A percentile compares a stretch with the other conserved stretches of the same genome.
Conservation (phyloP, 495 filamentous ascomycete species). For the Tuber calosporum region DNA sequence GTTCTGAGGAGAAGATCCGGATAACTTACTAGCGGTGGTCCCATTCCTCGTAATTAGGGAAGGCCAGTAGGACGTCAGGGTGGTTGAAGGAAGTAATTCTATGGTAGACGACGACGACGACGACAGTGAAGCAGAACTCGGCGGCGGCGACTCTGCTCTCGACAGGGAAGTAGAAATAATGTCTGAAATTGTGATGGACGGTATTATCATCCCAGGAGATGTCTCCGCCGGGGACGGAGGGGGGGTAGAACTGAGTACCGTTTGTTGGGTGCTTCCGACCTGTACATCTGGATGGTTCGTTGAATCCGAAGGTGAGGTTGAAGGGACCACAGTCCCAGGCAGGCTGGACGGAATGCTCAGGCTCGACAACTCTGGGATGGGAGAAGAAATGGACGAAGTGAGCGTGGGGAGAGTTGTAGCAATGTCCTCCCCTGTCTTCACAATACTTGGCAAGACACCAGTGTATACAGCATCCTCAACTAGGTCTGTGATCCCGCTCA, state of each 20-base stretch:
- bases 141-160: conserved; percentile 12
- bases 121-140: conserved; percentile 9
- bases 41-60: conserved; percentile 20
- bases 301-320: conserved; percentile 22
- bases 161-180: conserved; percentile 14
- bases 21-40: conserved; percentile 30
- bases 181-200: conserved; percentile 11
- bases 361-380: conserved; percentile 6
- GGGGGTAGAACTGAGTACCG: conserved; percentile 37
- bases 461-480: conserved; percentile 13
- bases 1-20: not conserved
- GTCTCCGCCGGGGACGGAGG: conserved; percentile 36
- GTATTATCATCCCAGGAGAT: conserved; percentile 28
- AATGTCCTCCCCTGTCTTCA: not conserved
- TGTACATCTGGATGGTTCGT: conserved; percentile 23
- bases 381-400: conserved; percentile 1
- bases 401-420: conserved; percentile 14
- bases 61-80: conserved; percentile 31
- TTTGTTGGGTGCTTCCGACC: conserved; percentile 30
- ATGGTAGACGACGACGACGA: conserved; percentile 6
- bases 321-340: conserved; percentile 11
- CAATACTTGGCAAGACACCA: conserved; percentile 7
- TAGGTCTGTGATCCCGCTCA: conserved; percentile 8
- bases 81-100: conserved; percentile 15
- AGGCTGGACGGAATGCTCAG: conserved; percentile 1